Conservation (phyloP, 176 grass and related monocot species). For the Oryza glaberrima region DNA sequence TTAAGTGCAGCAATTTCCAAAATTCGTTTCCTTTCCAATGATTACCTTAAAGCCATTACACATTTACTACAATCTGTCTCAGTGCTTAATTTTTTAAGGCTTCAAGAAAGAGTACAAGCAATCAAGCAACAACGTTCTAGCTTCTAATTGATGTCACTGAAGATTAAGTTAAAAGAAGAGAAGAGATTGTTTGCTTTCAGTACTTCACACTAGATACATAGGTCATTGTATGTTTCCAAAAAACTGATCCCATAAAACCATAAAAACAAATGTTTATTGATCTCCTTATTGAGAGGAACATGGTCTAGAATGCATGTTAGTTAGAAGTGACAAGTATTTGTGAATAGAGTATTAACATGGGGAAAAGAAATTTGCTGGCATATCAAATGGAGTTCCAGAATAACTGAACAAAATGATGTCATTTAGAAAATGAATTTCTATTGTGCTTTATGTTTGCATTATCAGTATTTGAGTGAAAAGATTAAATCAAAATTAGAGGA, state of each 20-base stretch:
- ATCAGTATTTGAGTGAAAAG: constrained; percentile 10
- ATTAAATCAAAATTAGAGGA: constrained; percentile 2
- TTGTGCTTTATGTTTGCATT: not conserved
- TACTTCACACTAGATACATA: not conserved
- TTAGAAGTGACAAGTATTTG: not conserved
- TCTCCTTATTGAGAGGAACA: not conserved
- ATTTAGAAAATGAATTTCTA: not conserved
- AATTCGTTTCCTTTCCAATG: not conserved
- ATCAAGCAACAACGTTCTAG: not conserved
- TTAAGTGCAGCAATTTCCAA: not conserved
- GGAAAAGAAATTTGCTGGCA: not conserved
- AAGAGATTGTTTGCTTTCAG: not conserved
- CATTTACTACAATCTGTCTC: constrained; percentile 4
- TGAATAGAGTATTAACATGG: not conserved
- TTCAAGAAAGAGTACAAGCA: not conserved
- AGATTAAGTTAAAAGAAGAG: not conserved
- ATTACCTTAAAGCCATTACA: not conserved
- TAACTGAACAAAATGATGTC: constrained; percentile 7
- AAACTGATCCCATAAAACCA: not conserved
- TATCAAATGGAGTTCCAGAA: not conserved
- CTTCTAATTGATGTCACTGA: not conserved
- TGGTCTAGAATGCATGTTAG: not conserved
- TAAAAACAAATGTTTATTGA: not conserved
- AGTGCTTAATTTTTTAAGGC: not conserved
- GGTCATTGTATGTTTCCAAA: not conserved